Conservation (phyloP, 768 basidiomycete genomes). For the Pleurotus tuber-regium region DNA sequence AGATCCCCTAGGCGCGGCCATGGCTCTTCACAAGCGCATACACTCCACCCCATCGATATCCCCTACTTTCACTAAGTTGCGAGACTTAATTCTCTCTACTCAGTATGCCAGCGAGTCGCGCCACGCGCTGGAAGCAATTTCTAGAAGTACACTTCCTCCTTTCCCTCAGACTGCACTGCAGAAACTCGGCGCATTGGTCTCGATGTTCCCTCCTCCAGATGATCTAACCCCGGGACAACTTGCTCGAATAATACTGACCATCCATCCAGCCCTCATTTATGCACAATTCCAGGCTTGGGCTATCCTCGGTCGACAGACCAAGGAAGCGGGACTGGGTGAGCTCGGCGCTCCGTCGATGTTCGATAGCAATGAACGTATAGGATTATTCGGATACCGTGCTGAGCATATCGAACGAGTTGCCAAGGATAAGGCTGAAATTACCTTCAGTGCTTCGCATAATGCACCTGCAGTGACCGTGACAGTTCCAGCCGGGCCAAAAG, state of each 20-base stretch:
- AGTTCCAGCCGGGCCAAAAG: constrained; percentile 49
- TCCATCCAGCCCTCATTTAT: constrained; percentile 58
- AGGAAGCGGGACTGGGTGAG: constrained; percentile 51
- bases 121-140: constrained; percentile 49
- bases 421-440: constrained; percentile 36
- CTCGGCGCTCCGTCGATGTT: constrained; percentile 46
- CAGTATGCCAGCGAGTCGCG: constrained; percentile 62
- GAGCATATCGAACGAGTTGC: constrained; percentile 37
- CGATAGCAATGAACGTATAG: constrained; percentile 39
- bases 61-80: constrained; percentile 42
- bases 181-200: constrained; percentile 45
- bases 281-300: constrained; percentile 65
- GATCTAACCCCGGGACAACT: constrained; percentile 45
- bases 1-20: constrained; percentile 53
- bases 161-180: constrained; percentile 64
- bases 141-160: constrained; percentile 51
- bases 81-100: constrained; percentile 56
- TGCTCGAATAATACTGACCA: constrained; percentile 48
- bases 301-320: constrained; percentile 51
- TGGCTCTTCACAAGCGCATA: constrained; percentile 33
- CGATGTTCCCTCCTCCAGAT: constrained; percentile 47
- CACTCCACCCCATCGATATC: constrained; percentile 6
- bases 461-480: constrained; percentile 26
- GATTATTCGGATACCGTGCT: constrained; percentile 53
- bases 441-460: constrained; percentile 35